Evolutionary conservation across 495 filamentous ascomycete species (phyloP).

Genomic region (Talaromyces proteolyticus): DNA sequence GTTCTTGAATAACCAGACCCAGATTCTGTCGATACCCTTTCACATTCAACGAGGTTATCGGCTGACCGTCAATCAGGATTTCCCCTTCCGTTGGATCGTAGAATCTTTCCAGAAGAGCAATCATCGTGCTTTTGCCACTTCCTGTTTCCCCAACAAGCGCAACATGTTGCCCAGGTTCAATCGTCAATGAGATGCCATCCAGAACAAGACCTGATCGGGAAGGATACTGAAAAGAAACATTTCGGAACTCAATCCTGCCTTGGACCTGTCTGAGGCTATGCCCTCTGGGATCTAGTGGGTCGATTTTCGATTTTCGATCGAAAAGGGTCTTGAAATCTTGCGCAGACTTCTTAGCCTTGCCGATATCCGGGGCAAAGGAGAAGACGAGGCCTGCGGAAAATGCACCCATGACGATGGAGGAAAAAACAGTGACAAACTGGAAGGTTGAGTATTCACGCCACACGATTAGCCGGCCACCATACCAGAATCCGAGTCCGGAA

Average conservation of each 20-base stretch:
- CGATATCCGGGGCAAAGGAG: slow-evolving; percentile 37
- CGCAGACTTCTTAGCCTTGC: slow-evolving; percentile 31
- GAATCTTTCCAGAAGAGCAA: slow-evolving; percentile 50
- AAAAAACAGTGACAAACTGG: slow-evolving; percentile 49
- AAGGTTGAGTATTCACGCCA: slow-evolving; percentile 39
- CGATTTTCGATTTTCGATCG: slow-evolving; percentile 24
- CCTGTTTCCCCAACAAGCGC: slow-evolving; percentile 50
- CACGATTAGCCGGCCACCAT: slow-evolving; percentile 38
- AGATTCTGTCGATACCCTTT: slow-evolving; percentile 32
- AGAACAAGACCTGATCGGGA: slow-evolving; percentile 9
- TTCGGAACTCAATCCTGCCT: slow-evolving; percentile 10
- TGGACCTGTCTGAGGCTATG: not conserved
- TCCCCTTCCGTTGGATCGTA: slow-evolving; percentile 48
- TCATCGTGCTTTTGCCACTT: slow-evolving; percentile 54
- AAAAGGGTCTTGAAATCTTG: slow-evolving; percentile 37
- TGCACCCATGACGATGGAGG: slow-evolving; percentile 43
- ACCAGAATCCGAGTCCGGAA: slow-evolving; percentile 46
- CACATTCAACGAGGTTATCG: slow-evolving; percentile 49
- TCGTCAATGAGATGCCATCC: slow-evolving; percentile 5
- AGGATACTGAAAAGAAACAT: slow-evolving; percentile 15
- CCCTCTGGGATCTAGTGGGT: not conserved
- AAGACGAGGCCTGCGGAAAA: slow-evolving; percentile 44
- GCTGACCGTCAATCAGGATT: slow-evolving; percentile 52
- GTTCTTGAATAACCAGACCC: slow-evolving; percentile 56
- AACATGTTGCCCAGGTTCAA: slow-evolving; percentile 9